Evolutionary conservation across 805 yeast species (phyloP), one percentile per base, ranked within the genome.

Genomic region (Kuraishia ogatae): DNA sequence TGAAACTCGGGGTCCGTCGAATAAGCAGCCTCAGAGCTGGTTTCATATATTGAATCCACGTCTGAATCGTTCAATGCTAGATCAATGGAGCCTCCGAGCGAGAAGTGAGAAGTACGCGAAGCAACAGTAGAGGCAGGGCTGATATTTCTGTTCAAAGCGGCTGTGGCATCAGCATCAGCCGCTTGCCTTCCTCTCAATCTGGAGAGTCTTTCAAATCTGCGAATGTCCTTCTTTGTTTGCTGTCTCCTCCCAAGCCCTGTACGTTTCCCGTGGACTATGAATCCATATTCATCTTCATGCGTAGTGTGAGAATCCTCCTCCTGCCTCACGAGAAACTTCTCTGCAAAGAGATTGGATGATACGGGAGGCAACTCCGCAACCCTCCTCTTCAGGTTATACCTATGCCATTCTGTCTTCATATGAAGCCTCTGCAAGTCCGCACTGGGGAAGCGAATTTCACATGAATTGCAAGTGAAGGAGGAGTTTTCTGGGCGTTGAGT

Each of bases 81-180:
- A 39, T 53, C 55, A 10, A 54, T 51, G 1, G 71, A 61, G 24
- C 76, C 80, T 7, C 81, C 85, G 22, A 82, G 68, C 10, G 87
- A 81, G 64, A 83, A 78, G 53, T 76, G 74, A 1, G 89, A 83
- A 22, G 76, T 64, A 53, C 77, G 78, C 1, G 90, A 82, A 0
- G 71, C 70, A 3, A 81, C 78, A 1, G 86, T 80, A n/a, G 72
- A 66, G 0, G 82, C 75, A 1, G 87, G 85, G 57, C 86, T 80
- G 11, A 59, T 58, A 2, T 73, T 70, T 62, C 85, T 71, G 11
- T 57, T 58, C 2, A 54, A 39, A 2, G 51, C 54, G 8, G 48
- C 43, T 13, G 46, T 54, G 10, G 48, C 47, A 19, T 55, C 54
- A 17, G 28, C 50, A 6, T 20, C 55, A 24, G 54, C 54, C 8